Evolutionary conservation across 345 rosid genomes (phyloP), one percentile per base, ranked within the genome.

Genomic region (Eucalyptus curtisii): DNA sequence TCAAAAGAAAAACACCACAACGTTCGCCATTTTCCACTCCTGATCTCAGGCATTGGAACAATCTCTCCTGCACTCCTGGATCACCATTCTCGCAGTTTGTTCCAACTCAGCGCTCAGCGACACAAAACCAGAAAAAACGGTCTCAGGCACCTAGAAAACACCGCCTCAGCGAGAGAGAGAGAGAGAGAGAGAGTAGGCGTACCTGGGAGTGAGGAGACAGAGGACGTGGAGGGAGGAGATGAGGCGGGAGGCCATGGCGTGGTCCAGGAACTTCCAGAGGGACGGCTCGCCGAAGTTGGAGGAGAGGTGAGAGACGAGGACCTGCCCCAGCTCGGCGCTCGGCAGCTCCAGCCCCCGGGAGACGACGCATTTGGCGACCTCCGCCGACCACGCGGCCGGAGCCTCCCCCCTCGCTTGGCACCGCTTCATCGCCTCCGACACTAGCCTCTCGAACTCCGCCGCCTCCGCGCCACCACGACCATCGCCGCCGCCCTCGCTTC

Each of bases 221-320:
- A 95, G 95, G 86, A 93, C 86, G 37, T 94, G 97, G 37, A 95
- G 88, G 19, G 95, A 92, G 19, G 90, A 94, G 50, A 95, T 86
- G 57, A 93, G 92, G 87, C 89, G 90, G 24, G 91, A 93, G 52
- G 93, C 90, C 48, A 95, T 86, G 13, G 95, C 92, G 47, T 90
- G 91, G 19, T 94, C 92, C 20, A 95, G 89, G 55, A 94, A 91
- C 89, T 94, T 95, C 97, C 97, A 95, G 55, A 93, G 89, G 3
- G 92, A 89, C 22, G 96, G 93, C 22, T 91, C 91, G 87, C 89
- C 91, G 89, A 91, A 89, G 87, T 92, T 86, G 92, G 93, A 92
- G 90, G 96, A 94, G 80, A 94, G 93, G 61, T 86, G 87, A 20
- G 93, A 90, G n/a, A 92, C 94, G 42, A 95, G 61, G 19, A 92